Evolutionary conservation across 2,329 filamentous ascomycete species (phyloP).

Genomic region (Beauveria pseudobassiana): DNA sequence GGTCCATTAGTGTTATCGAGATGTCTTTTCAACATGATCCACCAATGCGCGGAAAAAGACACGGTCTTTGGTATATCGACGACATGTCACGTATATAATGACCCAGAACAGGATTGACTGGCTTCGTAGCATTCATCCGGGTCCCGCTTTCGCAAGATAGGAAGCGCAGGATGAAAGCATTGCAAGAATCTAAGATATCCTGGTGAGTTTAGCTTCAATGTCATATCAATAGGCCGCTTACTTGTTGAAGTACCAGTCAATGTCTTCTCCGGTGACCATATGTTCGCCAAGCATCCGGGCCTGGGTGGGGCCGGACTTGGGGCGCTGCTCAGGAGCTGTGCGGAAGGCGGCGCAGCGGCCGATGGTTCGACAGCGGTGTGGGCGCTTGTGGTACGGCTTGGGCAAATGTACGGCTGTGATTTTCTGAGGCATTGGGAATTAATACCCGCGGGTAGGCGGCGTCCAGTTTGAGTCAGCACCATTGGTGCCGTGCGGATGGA

Average conservation of each 20-base stretch:
- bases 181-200: constrained; percentile 39
- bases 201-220: neutral
- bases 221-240: constrained; percentile 17
- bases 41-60: constrained; percentile 36
- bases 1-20: constrained; percentile 33
- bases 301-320: constrained; percentile 25
- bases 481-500: constrained; percentile 23
- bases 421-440: constrained; percentile 18
- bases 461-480: constrained; percentile 19
- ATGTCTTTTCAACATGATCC: constrained; percentile 40
- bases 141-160: constrained; percentile 40
- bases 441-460: constrained; percentile 22
- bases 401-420: neutral
- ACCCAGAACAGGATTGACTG: constrained; percentile 46
- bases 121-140: constrained; percentile 44
- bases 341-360: constrained; percentile 17
- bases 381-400: constrained; percentile 13
- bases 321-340: constrained; percentile 15
- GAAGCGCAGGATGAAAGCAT: constrained; percentile 45
- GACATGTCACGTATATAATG: constrained; percentile 42
- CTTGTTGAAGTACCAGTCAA: constrained; percentile 50
- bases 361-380: constrained; percentile 21
- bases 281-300: constrained; percentile 39
- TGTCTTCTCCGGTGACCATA: constrained; percentile 43
- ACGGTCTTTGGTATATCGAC: constrained; percentile 38